phyloP scores from a whole-genome alignment of 208 protist species.

The Histomonas meleagridis region DNA sequence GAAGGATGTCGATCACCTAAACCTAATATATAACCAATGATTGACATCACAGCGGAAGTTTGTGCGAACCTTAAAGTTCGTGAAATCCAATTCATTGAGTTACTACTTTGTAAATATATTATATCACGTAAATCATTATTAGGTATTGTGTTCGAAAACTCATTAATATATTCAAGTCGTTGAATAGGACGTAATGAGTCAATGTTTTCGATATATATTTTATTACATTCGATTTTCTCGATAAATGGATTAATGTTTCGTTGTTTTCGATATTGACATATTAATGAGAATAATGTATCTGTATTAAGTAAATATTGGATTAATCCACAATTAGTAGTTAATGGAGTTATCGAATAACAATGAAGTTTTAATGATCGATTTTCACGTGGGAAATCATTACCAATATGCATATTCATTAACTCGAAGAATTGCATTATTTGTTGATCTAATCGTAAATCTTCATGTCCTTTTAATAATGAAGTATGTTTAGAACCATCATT shows the following conservation, averaged over 20 bases:
- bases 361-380: neutral
- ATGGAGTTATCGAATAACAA: neutral
- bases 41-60: neutral
- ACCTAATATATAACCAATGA: neutral
- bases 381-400: neutral
- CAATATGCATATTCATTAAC: neutral
- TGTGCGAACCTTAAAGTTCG: neutral
- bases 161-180: neutral
- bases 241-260: neutral
- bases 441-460: neutral
- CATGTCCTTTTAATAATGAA: neutral
- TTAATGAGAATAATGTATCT: neutral
- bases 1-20: neutral
- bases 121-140: neutral
- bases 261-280: neutral
- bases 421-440: constrained; percentile 13
- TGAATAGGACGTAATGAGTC: neutral
- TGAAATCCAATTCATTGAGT: neutral
- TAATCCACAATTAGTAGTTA: neutral
- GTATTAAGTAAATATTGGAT: constrained; percentile 24
- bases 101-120: neutral
- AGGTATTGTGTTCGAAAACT: too few species aligned
- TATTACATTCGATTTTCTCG: neutral
- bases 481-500: neutral
- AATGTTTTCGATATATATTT: neutral